Conservation (phyloP, 2,329 filamentous ascomycete genomes). For the Colletotrichum tropicale region DNA sequence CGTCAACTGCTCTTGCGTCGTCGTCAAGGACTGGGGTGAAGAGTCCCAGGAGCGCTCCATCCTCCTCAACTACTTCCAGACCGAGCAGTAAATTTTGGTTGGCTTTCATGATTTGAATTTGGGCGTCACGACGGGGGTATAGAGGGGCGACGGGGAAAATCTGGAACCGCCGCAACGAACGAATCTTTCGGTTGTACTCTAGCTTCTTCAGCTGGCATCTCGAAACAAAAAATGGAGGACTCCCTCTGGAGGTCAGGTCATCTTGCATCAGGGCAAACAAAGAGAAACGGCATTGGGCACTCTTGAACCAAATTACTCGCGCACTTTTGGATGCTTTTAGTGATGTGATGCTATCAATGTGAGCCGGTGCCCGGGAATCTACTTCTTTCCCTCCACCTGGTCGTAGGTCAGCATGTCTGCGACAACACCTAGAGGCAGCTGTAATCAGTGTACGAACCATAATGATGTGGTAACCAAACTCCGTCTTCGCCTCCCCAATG, state of each 20-base stretch:
- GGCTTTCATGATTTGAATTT: constrained; percentile 25
- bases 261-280: constrained; percentile 34
- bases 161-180: constrained; percentile 24
- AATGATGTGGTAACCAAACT: constrained; percentile 79
- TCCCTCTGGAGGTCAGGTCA: constrained; percentile 34
- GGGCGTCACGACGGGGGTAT: constrained; percentile 32
- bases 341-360: background rate
- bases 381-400: constrained; percentile 48
- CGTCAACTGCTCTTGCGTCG: constrained; percentile 99
- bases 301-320: constrained; percentile 13
- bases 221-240: constrained; percentile 37
- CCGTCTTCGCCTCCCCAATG: constrained; percentile 74
- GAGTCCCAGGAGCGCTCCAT: constrained; percentile 98
- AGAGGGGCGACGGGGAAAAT: constrained; percentile 16
- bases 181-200: constrained; percentile 47
- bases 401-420: background rate
- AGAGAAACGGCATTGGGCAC: constrained; percentile 21
- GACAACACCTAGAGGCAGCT: background rate
- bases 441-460: constrained; percentile 58
- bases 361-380: background rate
- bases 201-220: constrained; percentile 51
- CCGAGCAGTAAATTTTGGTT: constrained; percentile 65
- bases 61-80: constrained; percentile 99
- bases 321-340: background rate
- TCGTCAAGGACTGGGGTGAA: constrained; percentile 99